A percentile compares a stretch with the other conserved stretches of the same genome.
These are phyloP conservation scores for Arctium minus DNA, from an alignment of 129 eudicot species.

Conservation along the genomic window DNA sequence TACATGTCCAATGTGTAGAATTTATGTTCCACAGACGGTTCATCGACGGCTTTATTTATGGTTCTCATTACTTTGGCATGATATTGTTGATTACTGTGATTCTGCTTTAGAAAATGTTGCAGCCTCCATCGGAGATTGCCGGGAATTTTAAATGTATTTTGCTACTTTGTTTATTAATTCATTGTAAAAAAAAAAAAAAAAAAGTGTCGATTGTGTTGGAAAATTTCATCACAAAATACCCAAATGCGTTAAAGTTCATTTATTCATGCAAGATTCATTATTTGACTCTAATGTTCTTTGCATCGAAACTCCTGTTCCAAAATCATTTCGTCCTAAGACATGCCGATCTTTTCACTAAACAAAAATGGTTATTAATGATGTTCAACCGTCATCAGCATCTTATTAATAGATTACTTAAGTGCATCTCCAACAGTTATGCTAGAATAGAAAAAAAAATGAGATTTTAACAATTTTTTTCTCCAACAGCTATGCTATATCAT, in stretches of 20 bases:
- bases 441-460: too few species aligned
- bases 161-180: background rate
- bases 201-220: background rate
- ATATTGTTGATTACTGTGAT: slow-evolving; percentile 9
- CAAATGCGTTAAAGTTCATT: background rate
- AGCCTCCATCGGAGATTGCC: slow-evolving; percentile 13
- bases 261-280: background rate
- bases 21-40: slow-evolving; percentile 5
- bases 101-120: slow-evolving; percentile 12
- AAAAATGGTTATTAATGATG: background rate
- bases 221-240: background rate
- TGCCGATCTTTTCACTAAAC: background rate
- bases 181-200: background rate
- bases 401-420: too few species aligned
- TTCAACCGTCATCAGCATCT: background rate
- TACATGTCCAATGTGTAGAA: slow-evolving; percentile 17
- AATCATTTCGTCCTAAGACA: background rate
- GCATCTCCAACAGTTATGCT: too few species aligned
- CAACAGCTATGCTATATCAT: too few species aligned
- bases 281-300: background rate
- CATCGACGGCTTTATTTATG: background rate
- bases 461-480: too few species aligned
- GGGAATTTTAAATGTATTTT: background rate
- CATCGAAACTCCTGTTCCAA: background rate
- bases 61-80: background rate